These are phyloP conservation scores for Babesia gibsoni DNA, from an alignment of 169 alveolate species.

Conservation along the genomic window DNA sequence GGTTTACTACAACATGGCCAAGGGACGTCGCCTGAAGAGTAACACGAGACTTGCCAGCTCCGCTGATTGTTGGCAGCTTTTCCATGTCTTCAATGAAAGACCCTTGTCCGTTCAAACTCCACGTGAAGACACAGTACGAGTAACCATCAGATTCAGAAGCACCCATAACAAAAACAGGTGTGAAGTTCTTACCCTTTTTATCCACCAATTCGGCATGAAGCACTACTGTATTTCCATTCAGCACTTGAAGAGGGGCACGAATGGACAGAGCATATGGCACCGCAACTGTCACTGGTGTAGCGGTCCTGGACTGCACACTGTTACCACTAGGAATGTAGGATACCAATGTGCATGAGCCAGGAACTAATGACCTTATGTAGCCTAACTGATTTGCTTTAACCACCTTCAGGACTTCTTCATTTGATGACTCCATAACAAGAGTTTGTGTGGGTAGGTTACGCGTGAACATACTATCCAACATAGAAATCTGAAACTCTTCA, in stretches of 20 bases:
- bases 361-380: neutral
- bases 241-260: neutral
- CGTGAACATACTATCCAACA: conserved; percentile 15
- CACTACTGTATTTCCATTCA: neutral
- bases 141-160: neutral
- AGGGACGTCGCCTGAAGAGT: conserved; percentile 8
- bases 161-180: conserved; percentile 13
- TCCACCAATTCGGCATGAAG: conserved; percentile 4
- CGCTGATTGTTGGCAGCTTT: neutral
- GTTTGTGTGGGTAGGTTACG: neutral
- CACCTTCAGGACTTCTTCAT: neutral
- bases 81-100: conserved; percentile 12
- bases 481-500: conserved; percentile 8
- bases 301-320: neutral
- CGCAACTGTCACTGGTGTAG: conserved; percentile 14
- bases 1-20: conserved; percentile 6
- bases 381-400: neutral
- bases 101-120: conserved; percentile 21
- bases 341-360: conserved; percentile 17
- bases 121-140: conserved; percentile 18
- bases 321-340: conserved; percentile 22
- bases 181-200: neutral
- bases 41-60: conserved; percentile 8
- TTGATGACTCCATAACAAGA: conserved; percentile 5
- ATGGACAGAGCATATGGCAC: conserved; percentile 7